phyloP scores from a whole-genome alignment of 495 filamentous ascomycete species.

The Beverwykella pulmonaria region DNA sequence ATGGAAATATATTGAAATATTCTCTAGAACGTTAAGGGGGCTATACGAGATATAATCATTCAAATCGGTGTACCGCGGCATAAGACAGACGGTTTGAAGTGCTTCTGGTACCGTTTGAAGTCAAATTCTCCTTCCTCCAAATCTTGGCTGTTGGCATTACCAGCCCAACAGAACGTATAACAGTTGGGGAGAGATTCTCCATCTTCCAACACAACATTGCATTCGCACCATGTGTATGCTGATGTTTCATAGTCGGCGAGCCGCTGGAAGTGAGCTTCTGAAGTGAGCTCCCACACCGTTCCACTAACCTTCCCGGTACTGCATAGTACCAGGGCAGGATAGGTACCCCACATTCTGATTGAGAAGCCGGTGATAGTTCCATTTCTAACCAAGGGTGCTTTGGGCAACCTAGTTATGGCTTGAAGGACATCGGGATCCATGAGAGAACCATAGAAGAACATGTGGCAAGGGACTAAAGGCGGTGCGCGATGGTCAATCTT shows the following conservation, averaged over 20 bases:
- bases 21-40: too few species aligned
- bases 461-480: slow-evolving; percentile 15
- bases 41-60: too few species aligned
- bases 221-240: slow-evolving; percentile 30
- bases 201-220: slow-evolving; percentile 5
- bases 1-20: too few species aligned
- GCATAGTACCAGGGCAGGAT: slow-evolving; percentile 13
- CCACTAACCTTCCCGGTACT: slow-evolving; percentile 1
- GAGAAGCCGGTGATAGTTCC: slow-evolving; percentile 9
- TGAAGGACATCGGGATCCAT: slow-evolving; percentile 29
- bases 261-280: slow-evolving; percentile 4
- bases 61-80: too few species aligned
- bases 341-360: slow-evolving; percentile 26
- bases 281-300: slow-evolving; percentile 10
- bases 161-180: slow-evolving; percentile 25
- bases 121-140: slow-evolving; percentile 24
- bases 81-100: slow-evolving; percentile 18
- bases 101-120: slow-evolving; percentile 18
- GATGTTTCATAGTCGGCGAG: slow-evolving; percentile 18
- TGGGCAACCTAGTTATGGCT: slow-evolving; percentile 1
- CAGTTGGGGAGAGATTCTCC: slow-evolving; percentile 2
- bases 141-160: slow-evolving; percentile 16
- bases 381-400: neutral
- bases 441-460: slow-evolving; percentile 35
- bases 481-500: neutral